Conservation (phyloP, 2,329 filamentous ascomycete genomes). For the Fusarium camptoceras region DNA sequence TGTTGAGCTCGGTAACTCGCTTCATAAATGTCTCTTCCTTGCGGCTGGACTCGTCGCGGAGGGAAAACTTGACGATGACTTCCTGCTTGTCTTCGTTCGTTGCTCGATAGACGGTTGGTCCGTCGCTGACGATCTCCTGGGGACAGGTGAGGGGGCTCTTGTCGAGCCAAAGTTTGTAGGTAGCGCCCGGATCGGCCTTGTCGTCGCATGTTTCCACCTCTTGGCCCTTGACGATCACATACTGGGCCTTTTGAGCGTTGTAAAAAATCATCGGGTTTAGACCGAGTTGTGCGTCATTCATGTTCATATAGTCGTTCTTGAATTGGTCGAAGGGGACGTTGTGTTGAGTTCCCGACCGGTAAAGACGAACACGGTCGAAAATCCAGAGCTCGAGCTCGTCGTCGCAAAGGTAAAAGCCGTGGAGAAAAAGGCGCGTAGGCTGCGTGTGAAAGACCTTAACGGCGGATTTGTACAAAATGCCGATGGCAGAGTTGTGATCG, state of each 20-base stretch:
- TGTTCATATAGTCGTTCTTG: not conserved
- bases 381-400: conserved; percentile 1
- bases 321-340: not conserved
- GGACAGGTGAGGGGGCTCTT: conserved; percentile 19
- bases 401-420: not conserved
- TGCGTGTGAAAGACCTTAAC: not conserved
- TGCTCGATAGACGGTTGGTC: conserved; percentile 34
- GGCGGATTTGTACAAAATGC: not conserved
- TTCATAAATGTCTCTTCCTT: conserved; percentile 33
- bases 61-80: conserved; percentile 37
- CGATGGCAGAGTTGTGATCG: not conserved
- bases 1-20: conserved; percentile 20
- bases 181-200: not conserved
- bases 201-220: not conserved
- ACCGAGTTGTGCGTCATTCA: not conserved
- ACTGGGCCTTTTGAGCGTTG: not conserved
- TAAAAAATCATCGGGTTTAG: conserved; percentile 2
- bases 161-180: conserved; percentile 15
- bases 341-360: not conserved
- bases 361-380: conserved; percentile 1
- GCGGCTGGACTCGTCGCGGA: conserved; percentile 2
- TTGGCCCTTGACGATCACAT: not conserved
- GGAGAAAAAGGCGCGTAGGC: not conserved
- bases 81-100: not conserved
- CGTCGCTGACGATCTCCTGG: conserved; percentile 26